Base-by-base conservation (phyloP, 495 filamentous ascomycete species). In the Geopyxis carbonaria region DNA sequence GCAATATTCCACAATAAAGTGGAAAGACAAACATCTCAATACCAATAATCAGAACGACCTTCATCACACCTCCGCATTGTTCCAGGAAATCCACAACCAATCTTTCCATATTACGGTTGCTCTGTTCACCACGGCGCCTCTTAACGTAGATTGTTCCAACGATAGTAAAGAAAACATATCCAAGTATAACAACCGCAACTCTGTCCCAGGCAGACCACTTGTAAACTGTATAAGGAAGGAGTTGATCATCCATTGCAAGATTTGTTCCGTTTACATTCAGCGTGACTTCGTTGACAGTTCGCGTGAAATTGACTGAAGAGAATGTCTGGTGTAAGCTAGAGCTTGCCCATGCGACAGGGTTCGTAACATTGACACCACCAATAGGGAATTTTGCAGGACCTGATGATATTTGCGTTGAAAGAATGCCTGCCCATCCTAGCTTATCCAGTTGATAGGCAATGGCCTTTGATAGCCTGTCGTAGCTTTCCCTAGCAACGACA, bases 11-110 rank as follows among this genome's bases (percentile, higher is more conserved):
- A 51, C 91, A 99, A 55, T 94, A 95, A 5, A 99, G 62, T 0
- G 89, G 89, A 53, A 99, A 99, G 13, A 82, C 70, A 27, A 99
- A 79, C 89, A 99, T 99, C 62, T 99, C 89, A 55, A 95, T 94
- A 42, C 84, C 83, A 44, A 99, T 99, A 47, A 99, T 99, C 18
- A 95, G 65, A 28, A 99, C 89, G 11, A 99, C 89, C 57, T 99
- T 99, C 68, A 93, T 73, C 9, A 99, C 85, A 2, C 89, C 89
- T 28, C 89, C 89, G 25, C 89, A 89, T 61, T 99, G 89, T 28
- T 82, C 70, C 15, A 99, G 67, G 0, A 75, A 61, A 44, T 94
- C 87, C n/a, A 82, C 76, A 39, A 91, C 60, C 4, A 78, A 60
- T 4, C 75, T 76, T 48, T 93, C 83, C 44, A 80, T 70, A 44